Evolutionary conservation across 805 yeast genomes (phyloP).

Genomic region (Suhomyces emberorum): DNA sequence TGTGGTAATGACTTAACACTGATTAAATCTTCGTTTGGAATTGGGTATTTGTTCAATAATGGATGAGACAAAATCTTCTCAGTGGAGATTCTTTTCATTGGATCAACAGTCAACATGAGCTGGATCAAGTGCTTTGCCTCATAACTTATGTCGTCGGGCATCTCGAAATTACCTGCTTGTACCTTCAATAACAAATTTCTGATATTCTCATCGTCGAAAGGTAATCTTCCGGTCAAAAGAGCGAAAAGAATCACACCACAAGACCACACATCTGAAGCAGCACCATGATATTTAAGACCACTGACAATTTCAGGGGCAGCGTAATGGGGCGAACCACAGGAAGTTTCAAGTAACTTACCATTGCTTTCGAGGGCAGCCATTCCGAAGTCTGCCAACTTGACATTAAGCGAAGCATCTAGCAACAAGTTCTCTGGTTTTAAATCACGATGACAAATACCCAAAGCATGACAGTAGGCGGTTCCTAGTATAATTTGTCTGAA

Average conservation of each 20-base stretch:
- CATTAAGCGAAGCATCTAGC: constrained; percentile 61
- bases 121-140: constrained; percentile 69
- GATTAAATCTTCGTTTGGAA: constrained; percentile 42
- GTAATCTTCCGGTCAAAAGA: constrained; percentile 72
- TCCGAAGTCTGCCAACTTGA: constrained; percentile 83
- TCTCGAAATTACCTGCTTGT: constrained; percentile 68
- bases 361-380: constrained; percentile 83
- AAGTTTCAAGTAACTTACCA: constrained; percentile 68
- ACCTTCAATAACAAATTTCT: constrained; percentile 68
- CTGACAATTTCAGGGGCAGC: constrained; percentile 86
- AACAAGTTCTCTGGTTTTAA: constrained; percentile 77
- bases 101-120: constrained; percentile 67
- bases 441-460: constrained; percentile 79
- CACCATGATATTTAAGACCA: constrained; percentile 76
- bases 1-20: constrained; percentile 50
- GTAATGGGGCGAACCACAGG: constrained; percentile 87
- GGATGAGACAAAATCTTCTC: constrained; percentile 61
- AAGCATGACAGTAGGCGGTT: constrained; percentile 75
- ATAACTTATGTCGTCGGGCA: constrained; percentile 59
- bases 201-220: constrained; percentile 80
- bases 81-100: constrained; percentile 67
- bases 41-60: constrained; percentile 50
- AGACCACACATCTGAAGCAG: constrained; percentile 85
- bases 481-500: constrained; percentile 77
- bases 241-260: constrained; percentile 84